Percentiles rank a stretch among this genome's conserved stretches.
These are phyloP conservation scores for Plasmodium chabaudi DNA, from an alignment of 169 alveolate genomes.

Conservation along the genomic window DNA sequence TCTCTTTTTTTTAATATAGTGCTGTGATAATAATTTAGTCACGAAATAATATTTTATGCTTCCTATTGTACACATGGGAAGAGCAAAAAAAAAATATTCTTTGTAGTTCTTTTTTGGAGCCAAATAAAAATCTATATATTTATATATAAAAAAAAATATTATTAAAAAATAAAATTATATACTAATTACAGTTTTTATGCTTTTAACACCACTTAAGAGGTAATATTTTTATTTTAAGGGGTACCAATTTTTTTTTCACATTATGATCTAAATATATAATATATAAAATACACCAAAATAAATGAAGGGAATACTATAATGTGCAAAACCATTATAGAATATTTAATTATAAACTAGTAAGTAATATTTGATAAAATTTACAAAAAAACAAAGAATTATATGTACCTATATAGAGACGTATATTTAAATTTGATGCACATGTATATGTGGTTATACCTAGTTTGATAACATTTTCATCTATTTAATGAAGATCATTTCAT, in stretches of 20 bases:
- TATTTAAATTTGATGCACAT: neutral
- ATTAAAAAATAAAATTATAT: neutral
- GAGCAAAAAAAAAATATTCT: neutral
- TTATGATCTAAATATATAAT: neutral
- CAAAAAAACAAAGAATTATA: too few species aligned
- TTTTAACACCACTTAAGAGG: neutral
- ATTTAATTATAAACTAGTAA: neutral
- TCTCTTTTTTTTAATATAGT: neutral
- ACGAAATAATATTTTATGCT: neutral
- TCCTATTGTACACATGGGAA: neutral
- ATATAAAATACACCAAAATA: neutral
- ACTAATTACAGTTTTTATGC: neutral
- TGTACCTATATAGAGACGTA: neutral
- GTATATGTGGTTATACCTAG: neutral
- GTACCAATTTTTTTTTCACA: neutral
- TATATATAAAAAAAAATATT: neutral
- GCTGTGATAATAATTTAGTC: neutral
- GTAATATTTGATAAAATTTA: neutral
- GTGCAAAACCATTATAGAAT: neutral
- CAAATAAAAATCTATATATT: neutral
- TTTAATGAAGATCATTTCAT: neutral
- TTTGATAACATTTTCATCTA: neutral
- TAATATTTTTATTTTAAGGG: too few species aligned
- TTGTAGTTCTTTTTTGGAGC: neutral
- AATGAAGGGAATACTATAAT: neutral